Percentiles rank a stretch among this genome's conserved stretches.
phyloP scores from a whole-genome alignment of 495 filamentous ascomycete species.

The Xylaria grammica region DNA sequence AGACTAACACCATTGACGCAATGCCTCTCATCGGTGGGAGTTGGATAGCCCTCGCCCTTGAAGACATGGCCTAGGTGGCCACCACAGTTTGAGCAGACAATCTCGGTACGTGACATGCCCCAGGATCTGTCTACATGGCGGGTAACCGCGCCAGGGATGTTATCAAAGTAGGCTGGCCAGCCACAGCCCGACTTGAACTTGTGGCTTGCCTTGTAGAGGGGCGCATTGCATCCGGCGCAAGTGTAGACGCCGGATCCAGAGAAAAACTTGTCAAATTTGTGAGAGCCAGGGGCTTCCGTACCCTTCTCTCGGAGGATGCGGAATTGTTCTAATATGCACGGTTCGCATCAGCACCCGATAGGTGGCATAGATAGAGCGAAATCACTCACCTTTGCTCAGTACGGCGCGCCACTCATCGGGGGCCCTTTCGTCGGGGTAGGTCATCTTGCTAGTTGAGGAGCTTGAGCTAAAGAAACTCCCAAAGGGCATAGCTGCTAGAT shows the following conservation, averaged over 20 bases:
- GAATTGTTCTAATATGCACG: constrained; percentile 78
- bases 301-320: constrained; percentile 88
- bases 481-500: constrained; percentile 66
- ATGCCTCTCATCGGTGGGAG: constrained; percentile 93
- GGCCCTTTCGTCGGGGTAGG: constrained; percentile 78
- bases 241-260: constrained; percentile 75
- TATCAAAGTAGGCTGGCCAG: constrained; percentile 98
- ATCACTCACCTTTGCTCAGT: constrained; percentile 68
- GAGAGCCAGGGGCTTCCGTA: constrained; percentile 79
- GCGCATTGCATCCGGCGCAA: constrained; percentile 84
- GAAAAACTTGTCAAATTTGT: constrained; percentile 86
- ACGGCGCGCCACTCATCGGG: constrained; percentile 88
- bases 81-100: constrained; percentile 90
- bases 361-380: background rate
- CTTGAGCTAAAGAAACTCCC: constrained; percentile 76
- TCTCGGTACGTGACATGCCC: constrained; percentile 90
- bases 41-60: constrained; percentile 89
- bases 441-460: constrained; percentile 62
- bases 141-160: constrained; percentile 84
- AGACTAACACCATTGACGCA: constrained; percentile 95
- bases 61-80: constrained; percentile 98
- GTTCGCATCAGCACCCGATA: background rate
- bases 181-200: constrained; percentile 97
- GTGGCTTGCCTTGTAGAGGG: constrained; percentile 86
- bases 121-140: constrained; percentile 75